phyloP scores from a whole-genome alignment of 2,329 filamentous ascomycete species.

The Xylaria digitata region DNA sequence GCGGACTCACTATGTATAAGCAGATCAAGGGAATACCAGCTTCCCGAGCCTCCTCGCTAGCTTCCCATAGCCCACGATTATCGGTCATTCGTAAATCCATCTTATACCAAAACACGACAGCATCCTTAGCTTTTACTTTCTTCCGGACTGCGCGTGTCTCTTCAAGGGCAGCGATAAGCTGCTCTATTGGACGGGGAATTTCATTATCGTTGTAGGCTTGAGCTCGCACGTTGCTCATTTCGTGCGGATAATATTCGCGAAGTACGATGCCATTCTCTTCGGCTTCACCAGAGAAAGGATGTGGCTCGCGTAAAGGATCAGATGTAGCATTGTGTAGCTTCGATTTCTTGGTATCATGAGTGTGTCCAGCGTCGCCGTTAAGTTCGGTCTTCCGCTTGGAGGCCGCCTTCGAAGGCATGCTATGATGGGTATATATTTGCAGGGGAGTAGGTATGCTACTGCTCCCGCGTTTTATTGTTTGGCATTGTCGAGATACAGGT shows the following conservation, averaged over 20 bases:
- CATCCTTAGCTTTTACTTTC: conserved; percentile 64
- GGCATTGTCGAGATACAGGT: background rate
- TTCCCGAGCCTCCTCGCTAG: conserved; percentile 73
- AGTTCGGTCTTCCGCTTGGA: conserved; percentile 46
- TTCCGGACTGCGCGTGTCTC: conserved; percentile 68
- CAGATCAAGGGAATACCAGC: conserved; percentile 78
- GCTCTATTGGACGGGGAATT: conserved; percentile 78
- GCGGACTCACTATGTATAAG: conserved; percentile 82
- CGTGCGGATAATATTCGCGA: conserved; percentile 82
- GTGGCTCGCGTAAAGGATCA: conserved; percentile 56
- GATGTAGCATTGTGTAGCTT: conserved; percentile 37
- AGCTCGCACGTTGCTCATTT: conserved; percentile 86
- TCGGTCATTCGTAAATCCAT: conserved; percentile 79
- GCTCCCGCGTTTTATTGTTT: background rate
- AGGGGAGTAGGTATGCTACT: background rate
- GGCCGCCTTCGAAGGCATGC: conserved; percentile 47
- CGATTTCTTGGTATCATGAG: conserved; percentile 44
- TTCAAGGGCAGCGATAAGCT: conserved; percentile 69
- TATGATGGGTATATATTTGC: conserved; percentile 4
- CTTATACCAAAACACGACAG: conserved; percentile 92
- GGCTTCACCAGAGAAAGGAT: conserved; percentile 59
- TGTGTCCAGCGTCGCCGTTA: conserved; percentile 42
- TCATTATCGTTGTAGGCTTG: conserved; percentile 76
- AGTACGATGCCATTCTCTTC: conserved; percentile 72
- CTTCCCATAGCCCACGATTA: conserved; percentile 76